phyloP scores from a whole-genome alignment of 2,329 filamentous ascomycete genomes.

The Thielaviopsis euricoi region DNA sequence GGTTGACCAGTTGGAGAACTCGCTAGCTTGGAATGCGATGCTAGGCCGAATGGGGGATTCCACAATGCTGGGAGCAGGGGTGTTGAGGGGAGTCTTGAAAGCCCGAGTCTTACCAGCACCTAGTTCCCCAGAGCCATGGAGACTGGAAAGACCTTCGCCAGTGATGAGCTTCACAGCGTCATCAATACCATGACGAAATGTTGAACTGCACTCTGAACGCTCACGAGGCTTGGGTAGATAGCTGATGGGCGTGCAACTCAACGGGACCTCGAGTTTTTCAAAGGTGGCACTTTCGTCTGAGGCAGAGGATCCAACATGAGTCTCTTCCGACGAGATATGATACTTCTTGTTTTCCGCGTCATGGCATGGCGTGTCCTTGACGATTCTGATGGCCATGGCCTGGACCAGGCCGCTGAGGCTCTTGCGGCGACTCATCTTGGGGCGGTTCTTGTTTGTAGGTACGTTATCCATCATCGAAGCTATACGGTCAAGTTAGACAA shows the following conservation, averaged over 20 bases:
- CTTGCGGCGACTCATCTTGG: conserved; percentile 7
- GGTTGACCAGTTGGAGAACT: background rate
- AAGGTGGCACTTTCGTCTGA: conserved; percentile 1
- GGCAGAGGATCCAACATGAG: background rate
- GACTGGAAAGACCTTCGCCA: conserved; percentile 6
- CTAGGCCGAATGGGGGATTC: background rate
- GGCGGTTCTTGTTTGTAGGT: conserved; percentile 1
- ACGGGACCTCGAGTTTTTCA: background rate
- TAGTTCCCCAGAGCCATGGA: background rate
- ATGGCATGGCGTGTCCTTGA: background rate
- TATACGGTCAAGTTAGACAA: background rate
- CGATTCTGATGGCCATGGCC: conserved; percentile 8
- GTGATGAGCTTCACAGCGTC: conserved; percentile 11
- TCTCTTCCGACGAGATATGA: background rate
- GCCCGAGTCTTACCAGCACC: background rate
- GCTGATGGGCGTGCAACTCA: conserved; percentile 1
- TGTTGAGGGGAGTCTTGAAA: conserved; percentile 4
- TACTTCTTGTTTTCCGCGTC: background rate
- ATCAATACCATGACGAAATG: conserved; percentile 10
- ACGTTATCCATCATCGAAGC: background rate
- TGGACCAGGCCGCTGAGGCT: conserved; percentile 10
- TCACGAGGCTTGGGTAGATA: conserved; percentile 9
- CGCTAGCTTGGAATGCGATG: background rate
- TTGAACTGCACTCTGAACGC: conserved; percentile 11
- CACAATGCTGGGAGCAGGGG: conserved; percentile 7